Evolutionary conservation across 2,329 filamentous ascomycete genomes (phyloP).

Genomic region (Epichloe gansuensis): DNA sequence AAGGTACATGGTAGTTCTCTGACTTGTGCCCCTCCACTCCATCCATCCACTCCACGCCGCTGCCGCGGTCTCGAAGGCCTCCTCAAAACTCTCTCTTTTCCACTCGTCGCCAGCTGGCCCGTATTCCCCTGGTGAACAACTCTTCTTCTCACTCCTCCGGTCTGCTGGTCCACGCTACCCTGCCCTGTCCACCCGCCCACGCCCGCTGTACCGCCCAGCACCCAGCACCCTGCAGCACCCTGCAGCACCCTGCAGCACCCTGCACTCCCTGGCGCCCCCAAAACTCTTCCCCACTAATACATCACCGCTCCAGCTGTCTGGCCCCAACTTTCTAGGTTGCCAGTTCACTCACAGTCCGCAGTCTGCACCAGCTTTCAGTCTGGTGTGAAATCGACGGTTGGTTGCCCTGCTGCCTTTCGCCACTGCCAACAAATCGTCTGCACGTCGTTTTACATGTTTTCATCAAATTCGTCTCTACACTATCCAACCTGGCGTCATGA

Average conservation of each 20-base stretch:
- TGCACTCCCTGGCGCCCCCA: not conserved
- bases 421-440: slow-evolving; percentile 7
- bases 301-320: not conserved
- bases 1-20: no score
- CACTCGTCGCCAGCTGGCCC: not conserved
- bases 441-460: slow-evolving; percentile 33
- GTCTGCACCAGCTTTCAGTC: not conserved
- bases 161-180: not conserved
- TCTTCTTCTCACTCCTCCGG: not conserved
- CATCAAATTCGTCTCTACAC: slow-evolving; percentile 24
- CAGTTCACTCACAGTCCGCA: not conserved
- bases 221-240: not conserved
- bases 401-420: slow-evolving; percentile 2
- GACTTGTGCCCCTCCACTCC: not conserved
- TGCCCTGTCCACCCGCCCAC: not conserved
- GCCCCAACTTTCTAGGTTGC: not conserved
- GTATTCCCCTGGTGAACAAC: not conserved
- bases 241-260: not conserved
- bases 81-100: not conserved
- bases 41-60: not conserved
- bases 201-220: not conserved
- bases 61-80: not conserved
- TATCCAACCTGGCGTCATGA: slow-evolving; percentile 33
- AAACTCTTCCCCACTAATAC: not conserved
- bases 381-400: not conserved